Evolutionary conservation across 2,329 filamentous ascomycete species (phyloP).

Genomic region (Sarocladium kiliense): DNA sequence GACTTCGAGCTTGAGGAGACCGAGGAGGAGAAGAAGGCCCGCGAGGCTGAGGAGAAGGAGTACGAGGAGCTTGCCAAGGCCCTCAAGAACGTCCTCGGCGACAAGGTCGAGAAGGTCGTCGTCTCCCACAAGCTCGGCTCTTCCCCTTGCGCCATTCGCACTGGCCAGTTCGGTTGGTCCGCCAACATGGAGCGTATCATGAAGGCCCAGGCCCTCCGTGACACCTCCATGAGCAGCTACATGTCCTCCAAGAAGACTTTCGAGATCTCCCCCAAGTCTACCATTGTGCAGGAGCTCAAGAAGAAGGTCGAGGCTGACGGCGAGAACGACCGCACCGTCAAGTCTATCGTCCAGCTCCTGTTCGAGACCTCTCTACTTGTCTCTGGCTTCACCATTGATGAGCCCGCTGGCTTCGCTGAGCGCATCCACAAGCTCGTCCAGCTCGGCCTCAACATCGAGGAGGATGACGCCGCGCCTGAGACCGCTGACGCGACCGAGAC

Average conservation of each 20-base stretch:
- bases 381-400: conserved; percentile 98
- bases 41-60: conserved; percentile 97
- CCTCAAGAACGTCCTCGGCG: conserved; percentile 97
- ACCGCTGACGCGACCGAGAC: conserved; percentile 55
- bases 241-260: conserved; percentile 99
- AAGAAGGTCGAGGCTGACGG: conserved; percentile 97
- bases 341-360: conserved; percentile 96
- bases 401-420: conserved; percentile 96
- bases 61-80: conserved; percentile 91
- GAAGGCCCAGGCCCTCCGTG: conserved; percentile 99
- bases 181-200: conserved; percentile 99
- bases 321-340: conserved; percentile 98
- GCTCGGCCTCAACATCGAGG: conserved; percentile 94
- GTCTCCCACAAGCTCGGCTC: conserved; percentile 96
- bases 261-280: conserved; percentile 97
- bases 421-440: conserved; percentile 99
- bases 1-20: conserved; percentile 99
- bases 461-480: conserved; percentile 65
- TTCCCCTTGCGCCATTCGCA: conserved; percentile 96
- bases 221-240: conserved; percentile 99
- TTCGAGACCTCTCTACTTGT: conserved; percentile 98
- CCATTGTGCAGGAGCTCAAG: conserved; percentile 99
- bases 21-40: conserved; percentile 95
- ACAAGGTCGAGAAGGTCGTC: conserved; percentile 99
- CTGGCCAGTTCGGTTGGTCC: conserved; percentile 99